Conservation (phyloP, 2,329 filamentous ascomycete species). For the Ceratocystis lukuohia region DNA sequence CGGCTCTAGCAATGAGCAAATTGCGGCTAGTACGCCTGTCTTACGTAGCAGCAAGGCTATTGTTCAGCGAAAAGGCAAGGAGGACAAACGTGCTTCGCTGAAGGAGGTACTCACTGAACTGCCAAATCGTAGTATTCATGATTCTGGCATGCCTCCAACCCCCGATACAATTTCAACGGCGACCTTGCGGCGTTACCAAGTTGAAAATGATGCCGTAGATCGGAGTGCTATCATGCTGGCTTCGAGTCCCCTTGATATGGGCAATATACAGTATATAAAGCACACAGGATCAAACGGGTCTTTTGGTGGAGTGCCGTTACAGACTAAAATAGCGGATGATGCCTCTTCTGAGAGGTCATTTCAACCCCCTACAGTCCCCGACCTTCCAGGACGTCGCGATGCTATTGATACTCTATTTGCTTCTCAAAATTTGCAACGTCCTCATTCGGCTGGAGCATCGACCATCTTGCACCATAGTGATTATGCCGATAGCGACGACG, state of each 20-base stretch:
- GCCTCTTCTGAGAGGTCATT: constrained; percentile 17
- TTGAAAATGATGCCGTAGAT: constrained; percentile 33
- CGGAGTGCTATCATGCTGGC: constrained; percentile 12
- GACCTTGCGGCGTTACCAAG: constrained; percentile 37
- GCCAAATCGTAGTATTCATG: constrained; percentile 30
- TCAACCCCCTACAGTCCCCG: constrained; percentile 26
- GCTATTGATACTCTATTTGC: constrained; percentile 24
- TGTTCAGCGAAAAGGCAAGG: constrained; percentile 18
- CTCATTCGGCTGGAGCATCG: constrained; percentile 36
- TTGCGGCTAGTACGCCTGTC: constrained; percentile 20
- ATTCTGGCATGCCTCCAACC: constrained; percentile 40
- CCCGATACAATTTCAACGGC: constrained; percentile 47
- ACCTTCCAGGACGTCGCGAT: constrained; percentile 24
- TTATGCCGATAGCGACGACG: constrained; percentile 34
- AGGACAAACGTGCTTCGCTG: constrained; percentile 37
- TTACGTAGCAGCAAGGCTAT: constrained; percentile 26
- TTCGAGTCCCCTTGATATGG: background rate
- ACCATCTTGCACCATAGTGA: constrained; percentile 31
- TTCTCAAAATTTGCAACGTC: constrained; percentile 27
- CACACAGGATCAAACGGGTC: constrained; percentile 17
- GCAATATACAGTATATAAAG: constrained; percentile 15
- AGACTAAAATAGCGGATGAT: background rate
- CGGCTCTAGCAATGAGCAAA: constrained; percentile 23
- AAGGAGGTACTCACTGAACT: constrained; percentile 37
- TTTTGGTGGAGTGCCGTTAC: constrained; percentile 17